Base-by-base conservation (phyloP, 192 early-diverging fungal species). In the Endogone sp. region DNA sequence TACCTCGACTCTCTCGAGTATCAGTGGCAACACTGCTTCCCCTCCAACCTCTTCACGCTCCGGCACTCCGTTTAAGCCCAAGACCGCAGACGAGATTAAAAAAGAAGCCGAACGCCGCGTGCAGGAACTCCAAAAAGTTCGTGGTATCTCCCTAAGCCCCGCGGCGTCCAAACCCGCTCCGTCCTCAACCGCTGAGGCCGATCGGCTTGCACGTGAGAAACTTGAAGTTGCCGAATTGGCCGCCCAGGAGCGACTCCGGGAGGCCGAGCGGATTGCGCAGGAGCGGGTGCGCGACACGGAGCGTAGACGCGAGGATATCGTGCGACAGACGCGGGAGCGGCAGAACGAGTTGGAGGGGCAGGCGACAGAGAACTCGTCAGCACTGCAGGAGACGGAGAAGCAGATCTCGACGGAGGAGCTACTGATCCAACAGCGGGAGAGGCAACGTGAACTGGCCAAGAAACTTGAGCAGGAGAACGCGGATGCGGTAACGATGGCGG, bases 21-120 rank as follows among this genome's bases (percentile, higher is more conserved):
- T 9, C 9, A 20, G 6, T n/a, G 20, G 59, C n/a, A 60, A 23
- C 23, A n/a, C 27, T n/a, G 4, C 59, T 4, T 23, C 23, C 59
- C 27, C 59, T 4, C 59, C 9, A 20, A 16, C 77, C 77, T 3
- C 32, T 74, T 26, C 77, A 72, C 23, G 71, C 77, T 3, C 68
- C 72, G 16, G 32, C 65, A 24, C 30, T 68, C 37, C 72, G 69
- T 54, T 61, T 37, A 23, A 62, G 16, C 3, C 67, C 29, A 79
- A 79, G 49, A 75, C 85, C 8, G 75, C 81, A 3, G 80, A 80
- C 30, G 85, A 85, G 57, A 85, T 87, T 58, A 74, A 81, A 54
- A 83, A 82, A 20, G 80, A 85, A 70, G 82, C 80, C 2, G 75
- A 85, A 22, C 77, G 81, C 63, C 74, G 79, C 31, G 69, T 85